phyloP scores from a whole-genome alignment of 2,329 filamentous ascomycete species.

The Colletotrichum sp. region DNA sequence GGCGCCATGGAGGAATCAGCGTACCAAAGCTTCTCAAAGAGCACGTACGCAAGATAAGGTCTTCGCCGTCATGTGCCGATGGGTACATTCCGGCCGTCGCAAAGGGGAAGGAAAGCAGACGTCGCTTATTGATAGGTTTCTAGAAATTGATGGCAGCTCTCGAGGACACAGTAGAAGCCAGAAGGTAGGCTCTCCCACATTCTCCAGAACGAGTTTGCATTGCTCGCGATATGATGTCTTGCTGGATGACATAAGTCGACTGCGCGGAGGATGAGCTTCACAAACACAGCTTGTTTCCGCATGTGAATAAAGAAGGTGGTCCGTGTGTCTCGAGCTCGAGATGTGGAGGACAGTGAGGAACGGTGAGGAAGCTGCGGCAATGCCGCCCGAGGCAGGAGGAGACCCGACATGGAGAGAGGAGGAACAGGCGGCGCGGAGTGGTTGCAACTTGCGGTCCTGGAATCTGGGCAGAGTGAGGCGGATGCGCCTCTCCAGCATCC shows the following conservation, averaged over 20 bases:
- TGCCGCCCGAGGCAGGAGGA: neutral
- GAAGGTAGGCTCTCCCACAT: neutral
- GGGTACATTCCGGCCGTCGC: neutral
- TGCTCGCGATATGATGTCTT: neutral
- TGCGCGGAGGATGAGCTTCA: neutral
- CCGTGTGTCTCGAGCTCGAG: conserved; percentile 8
- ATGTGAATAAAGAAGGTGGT: conserved; percentile 6
- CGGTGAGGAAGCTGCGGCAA: neutral
- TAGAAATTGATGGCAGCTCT: neutral
- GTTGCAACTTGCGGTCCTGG: neutral
- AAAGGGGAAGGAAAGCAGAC: neutral
- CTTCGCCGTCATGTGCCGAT: neutral
- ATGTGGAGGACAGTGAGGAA: neutral
- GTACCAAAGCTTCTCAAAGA: neutral
- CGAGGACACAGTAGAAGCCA: neutral
- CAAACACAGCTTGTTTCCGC: neutral
- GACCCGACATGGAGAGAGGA: neutral
- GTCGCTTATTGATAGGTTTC: neutral
- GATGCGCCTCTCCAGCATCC: neutral
- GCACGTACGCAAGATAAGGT: neutral
- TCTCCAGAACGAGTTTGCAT: neutral
- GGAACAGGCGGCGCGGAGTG: neutral
- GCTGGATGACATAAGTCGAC: neutral
- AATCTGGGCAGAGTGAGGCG: conserved; percentile 11
- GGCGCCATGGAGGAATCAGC: neutral